Evolutionary conservation across 1,284 basidiomycete genomes (phyloP).

Genomic region (Boletus semigastroideus): DNA sequence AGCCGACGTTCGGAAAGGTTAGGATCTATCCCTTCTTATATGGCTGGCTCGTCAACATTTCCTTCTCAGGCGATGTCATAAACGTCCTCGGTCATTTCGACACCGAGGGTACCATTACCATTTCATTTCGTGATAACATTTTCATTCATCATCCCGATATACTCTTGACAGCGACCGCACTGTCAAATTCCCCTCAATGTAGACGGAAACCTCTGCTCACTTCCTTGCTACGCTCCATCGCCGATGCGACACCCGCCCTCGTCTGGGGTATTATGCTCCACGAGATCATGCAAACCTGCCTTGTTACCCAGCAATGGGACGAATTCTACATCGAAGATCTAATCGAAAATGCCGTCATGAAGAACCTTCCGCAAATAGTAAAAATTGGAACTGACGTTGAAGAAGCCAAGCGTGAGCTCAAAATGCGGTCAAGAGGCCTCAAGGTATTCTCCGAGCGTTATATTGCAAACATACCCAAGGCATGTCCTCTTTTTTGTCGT

Average conservation of each 20-base stretch:
- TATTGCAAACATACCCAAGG: slow-evolving; percentile 61
- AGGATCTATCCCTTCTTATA: not conserved
- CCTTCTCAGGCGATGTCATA: slow-evolving; percentile 63
- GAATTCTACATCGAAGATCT: slow-evolving; percentile 52
- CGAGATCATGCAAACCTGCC: slow-evolving; percentile 80
- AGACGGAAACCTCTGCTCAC: slow-evolving; percentile 79
- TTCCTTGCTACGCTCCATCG: slow-evolving; percentile 54
- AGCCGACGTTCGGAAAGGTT: slow-evolving; percentile 57
- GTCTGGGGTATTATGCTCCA: slow-evolving; percentile 92
- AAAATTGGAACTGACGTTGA: slow-evolving; percentile 60
- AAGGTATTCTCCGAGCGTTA: slow-evolving; percentile 63
- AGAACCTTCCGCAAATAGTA: slow-evolving; percentile 58
- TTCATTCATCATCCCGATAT: slow-evolving; percentile 89
- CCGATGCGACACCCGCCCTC: slow-evolving; percentile 60
- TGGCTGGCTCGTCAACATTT: not conserved
- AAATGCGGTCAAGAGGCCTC: slow-evolving; percentile 62
- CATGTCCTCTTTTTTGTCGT: slow-evolving; percentile 24
- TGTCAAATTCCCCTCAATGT: slow-evolving; percentile 82
- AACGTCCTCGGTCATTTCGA: slow-evolving; percentile 73
- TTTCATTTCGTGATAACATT: slow-evolving; percentile 58
- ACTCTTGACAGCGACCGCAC: slow-evolving; percentile 84
- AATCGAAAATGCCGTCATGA: slow-evolving; percentile 54
- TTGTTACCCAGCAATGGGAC: slow-evolving; percentile 62
- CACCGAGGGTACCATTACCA: slow-evolving; percentile 45
- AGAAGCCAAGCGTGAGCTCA: slow-evolving; percentile 63